Conservation (phyloP, 345 rosid species). For the Populus deltoides region DNA sequence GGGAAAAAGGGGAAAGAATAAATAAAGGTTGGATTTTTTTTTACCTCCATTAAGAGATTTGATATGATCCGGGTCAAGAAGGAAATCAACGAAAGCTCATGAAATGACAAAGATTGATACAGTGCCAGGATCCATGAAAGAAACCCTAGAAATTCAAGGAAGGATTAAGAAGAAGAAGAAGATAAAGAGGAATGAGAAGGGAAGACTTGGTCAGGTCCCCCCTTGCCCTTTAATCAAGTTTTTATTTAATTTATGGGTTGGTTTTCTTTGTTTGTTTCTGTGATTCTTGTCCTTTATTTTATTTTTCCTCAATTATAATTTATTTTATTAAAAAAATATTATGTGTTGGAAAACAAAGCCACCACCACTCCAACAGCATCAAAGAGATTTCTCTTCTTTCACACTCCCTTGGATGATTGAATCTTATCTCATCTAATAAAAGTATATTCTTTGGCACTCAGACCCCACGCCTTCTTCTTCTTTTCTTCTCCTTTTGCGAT, state of each 20-base stretch:
- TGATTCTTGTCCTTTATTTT: neutral
- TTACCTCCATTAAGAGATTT: constrained; percentile 45
- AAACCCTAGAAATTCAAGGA: constrained; percentile 41
- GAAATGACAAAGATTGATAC: neutral
- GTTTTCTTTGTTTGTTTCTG: constrained; percentile 10
- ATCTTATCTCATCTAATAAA: constrained; percentile 4
- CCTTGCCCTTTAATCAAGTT: constrained; percentile 22
- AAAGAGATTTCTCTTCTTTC: neutral
- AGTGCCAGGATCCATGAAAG: constrained; percentile 30
- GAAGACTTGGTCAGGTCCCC: constrained; percentile 11
- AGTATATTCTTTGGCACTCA: constrained; percentile 6
- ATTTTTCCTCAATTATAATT: neutral
- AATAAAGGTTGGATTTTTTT: neutral
- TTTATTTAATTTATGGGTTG: constrained; percentile 11
- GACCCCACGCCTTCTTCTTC: neutral
- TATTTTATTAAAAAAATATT: neutral
- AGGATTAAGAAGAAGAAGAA: constrained; percentile 3
- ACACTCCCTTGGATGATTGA: neutral
- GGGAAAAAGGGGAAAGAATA: neutral
- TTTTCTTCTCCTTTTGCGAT: neutral
- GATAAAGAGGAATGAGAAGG: neutral
- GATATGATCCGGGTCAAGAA: constrained; percentile 28
- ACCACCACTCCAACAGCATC: neutral
- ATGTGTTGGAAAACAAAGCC: constrained; percentile 21
- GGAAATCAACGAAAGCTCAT: constrained; percentile 34